These are phyloP conservation scores for Epichloe glyceriae DNA, from an alignment of 2,329 filamentous ascomycete species.

Conservation along the genomic window DNA sequence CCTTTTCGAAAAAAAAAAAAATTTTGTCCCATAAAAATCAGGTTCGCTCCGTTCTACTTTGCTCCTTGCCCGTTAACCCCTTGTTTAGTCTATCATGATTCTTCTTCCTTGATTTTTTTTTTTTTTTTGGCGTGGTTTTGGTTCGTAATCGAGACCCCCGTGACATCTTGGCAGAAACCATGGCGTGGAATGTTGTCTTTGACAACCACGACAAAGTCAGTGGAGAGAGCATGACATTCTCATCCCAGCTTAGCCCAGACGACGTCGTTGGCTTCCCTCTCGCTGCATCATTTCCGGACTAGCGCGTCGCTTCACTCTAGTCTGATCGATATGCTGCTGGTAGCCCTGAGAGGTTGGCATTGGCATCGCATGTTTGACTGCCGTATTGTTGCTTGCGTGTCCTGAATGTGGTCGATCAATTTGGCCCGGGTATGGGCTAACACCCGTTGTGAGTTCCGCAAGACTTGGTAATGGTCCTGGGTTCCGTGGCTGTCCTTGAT, in stretches of 20 bases:
- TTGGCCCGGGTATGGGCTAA: conserved; percentile 47
- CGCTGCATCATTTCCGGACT: conserved; percentile 33
- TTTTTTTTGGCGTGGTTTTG: neutral
- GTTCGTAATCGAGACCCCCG: neutral
- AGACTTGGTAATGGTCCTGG: conserved; percentile 44
- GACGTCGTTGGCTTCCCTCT: conserved; percentile 32
- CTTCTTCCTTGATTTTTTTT: neutral
- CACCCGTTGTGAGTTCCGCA: conserved; percentile 49
- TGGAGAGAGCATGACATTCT: too few species aligned
- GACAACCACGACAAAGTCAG: neutral
- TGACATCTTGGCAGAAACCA: too few species aligned
- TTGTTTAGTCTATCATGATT: neutral
- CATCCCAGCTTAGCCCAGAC: conserved; percentile 11
- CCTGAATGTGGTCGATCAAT: conserved; percentile 20
- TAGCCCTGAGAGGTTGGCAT: conserved; percentile 20
- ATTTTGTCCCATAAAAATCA: neutral
- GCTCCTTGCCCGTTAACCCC: neutral
- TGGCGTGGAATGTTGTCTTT: neutral
- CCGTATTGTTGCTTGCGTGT: conserved; percentile 14
- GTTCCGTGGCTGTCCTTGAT: conserved; percentile 24
- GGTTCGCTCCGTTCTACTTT: neutral
- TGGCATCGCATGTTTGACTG: conserved; percentile 21
- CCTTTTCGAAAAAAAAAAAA: neutral
- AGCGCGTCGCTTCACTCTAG: conserved; percentile 37
- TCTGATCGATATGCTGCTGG: conserved; percentile 25